These are phyloP conservation scores for Quercus suber DNA, from an alignment of 306 rosid genomes.

Conservation along the genomic window DNA sequence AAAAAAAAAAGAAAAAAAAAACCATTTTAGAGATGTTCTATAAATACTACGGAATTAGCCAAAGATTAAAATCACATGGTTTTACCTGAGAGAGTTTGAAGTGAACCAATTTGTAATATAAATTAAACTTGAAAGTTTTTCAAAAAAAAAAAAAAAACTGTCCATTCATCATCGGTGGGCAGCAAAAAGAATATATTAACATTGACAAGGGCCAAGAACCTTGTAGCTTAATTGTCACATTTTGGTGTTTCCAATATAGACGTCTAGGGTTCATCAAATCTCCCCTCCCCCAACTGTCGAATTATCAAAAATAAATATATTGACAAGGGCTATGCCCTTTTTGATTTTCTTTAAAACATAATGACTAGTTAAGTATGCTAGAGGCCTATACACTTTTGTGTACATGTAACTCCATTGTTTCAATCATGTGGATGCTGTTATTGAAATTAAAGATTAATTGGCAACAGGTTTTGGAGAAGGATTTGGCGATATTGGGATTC, in stretches of 20 bases:
- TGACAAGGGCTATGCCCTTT: not conserved
- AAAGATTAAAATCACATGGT: not conserved
- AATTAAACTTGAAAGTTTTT: not conserved
- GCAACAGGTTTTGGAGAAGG: constrained; percentile 93
- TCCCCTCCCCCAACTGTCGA: no score
- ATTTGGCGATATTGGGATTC: constrained; percentile 95
- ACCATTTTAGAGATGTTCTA: not conserved
- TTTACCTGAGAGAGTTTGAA: not conserved
- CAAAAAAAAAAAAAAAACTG: not conserved
- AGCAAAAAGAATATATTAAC: not conserved
- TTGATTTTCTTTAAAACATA: not conserved
- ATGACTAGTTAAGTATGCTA: not conserved
- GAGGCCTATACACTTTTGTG: not conserved
- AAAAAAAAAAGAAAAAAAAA: no score
- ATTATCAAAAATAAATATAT: not conserved
- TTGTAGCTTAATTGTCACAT: no score
- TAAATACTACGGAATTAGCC: not conserved
- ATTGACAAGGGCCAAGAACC: not conserved
- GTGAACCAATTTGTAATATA: not conserved
- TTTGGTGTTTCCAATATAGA: no score
- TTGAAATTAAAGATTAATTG: constrained; percentile 21
- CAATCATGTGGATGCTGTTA: constrained; percentile 14
- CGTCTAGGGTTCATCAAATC: no score
- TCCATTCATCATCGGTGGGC: not conserved
- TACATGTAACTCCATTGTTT: not conserved